These are phyloP conservation scores for Fusarium denticulatum DNA, from an alignment of 2,329 filamentous ascomycete genomes.

Conservation along the genomic window DNA sequence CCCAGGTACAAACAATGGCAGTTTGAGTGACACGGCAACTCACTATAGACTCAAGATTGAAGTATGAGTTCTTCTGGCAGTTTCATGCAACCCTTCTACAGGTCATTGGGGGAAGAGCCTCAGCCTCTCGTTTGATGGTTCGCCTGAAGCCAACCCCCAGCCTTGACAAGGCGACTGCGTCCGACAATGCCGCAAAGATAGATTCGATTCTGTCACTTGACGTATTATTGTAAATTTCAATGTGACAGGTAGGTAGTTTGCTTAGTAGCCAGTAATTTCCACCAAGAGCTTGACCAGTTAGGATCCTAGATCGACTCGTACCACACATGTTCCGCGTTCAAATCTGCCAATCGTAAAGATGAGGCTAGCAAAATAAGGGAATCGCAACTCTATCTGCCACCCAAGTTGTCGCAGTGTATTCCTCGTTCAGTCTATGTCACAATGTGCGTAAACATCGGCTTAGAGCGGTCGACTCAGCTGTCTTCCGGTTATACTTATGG, in stretches of 20 bases:
- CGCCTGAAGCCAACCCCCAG: background rate
- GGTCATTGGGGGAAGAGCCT: background rate
- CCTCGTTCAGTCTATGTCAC: background rate
- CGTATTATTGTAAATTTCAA: constrained; percentile 7
- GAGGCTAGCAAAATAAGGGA: background rate
- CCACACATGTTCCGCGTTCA: background rate
- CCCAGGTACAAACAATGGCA: background rate
- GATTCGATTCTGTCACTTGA: background rate
- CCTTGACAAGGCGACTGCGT: background rate
- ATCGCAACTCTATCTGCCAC: background rate
- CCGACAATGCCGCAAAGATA: background rate
- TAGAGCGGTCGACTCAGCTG: no score
- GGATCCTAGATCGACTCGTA: background rate
- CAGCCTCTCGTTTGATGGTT: background rate
- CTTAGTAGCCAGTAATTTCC: background rate
- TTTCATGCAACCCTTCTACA: background rate
- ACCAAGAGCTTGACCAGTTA: background rate
- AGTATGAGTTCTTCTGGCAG: background rate
- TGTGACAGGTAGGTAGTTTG: background rate
- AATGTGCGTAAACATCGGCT: background rate
- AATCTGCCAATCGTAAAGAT: background rate
- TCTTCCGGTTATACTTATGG: background rate
- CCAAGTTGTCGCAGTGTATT: background rate
- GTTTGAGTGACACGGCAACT: background rate
- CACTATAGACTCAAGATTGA: background rate